Evolutionary conservation across 805 yeast genomes (phyloP).

Genomic region (Tanozyma kutaoensis): DNA sequence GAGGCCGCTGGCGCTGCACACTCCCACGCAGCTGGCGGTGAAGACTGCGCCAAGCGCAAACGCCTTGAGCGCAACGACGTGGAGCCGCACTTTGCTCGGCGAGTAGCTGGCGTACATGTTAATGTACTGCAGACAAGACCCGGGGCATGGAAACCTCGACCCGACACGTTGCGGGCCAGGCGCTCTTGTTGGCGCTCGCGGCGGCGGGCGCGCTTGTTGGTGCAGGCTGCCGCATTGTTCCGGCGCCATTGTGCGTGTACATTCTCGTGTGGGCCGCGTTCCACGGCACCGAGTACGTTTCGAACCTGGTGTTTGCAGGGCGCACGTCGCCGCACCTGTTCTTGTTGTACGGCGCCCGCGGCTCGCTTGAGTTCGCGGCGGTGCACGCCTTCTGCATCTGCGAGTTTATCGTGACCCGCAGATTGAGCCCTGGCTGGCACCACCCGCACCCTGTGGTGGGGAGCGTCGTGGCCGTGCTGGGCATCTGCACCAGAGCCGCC

Average conservation of each 20-base stretch:
- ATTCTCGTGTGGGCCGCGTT: constrained; percentile 8
- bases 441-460: constrained; percentile 4
- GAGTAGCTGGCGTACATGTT: constrained; percentile 12
- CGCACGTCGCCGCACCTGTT: constrained; percentile 17
- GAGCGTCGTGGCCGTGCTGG: constrained; percentile 6
- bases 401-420: constrained; percentile 9
- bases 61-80: constrained; percentile 18
- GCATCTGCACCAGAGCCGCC: constrained; percentile 12
- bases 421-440: constrained; percentile 1
- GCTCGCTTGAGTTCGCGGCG: constrained; percentile 15
- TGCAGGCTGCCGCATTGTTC: neutral
- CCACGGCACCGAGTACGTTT: constrained; percentile 15
- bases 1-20: neutral
- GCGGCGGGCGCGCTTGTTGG: neutral
- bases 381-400: constrained; percentile 12
- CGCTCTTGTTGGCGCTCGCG: neutral
- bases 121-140: no score
- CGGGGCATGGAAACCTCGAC: no score
- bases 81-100: constrained; percentile 14
- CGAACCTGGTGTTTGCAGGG: no score
- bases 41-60: constrained; percentile 15
- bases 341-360: constrained; percentile 20
- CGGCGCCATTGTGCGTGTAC: constrained; percentile 4
- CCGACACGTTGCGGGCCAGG: no score
- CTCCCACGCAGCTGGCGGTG: constrained; percentile 2